Evolutionary conservation across 129 eudicot genomes (phyloP).

Genomic region (Arctium minus): DNA sequence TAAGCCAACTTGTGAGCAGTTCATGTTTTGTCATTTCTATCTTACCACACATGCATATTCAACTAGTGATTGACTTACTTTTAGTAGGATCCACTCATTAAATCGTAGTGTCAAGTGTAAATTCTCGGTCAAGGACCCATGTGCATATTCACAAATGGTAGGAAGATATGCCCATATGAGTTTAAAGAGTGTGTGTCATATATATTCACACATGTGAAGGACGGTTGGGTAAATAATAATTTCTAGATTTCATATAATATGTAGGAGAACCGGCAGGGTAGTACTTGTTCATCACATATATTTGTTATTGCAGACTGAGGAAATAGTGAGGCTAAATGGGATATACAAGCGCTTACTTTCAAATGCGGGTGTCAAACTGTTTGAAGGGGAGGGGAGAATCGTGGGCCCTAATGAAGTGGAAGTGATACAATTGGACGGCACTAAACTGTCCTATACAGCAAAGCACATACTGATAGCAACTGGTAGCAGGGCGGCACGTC

Average conservation of each 20-base stretch:
- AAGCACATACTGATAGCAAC: constrained; percentile 90
- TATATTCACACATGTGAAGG: neutral
- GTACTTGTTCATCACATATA: constrained; percentile 13
- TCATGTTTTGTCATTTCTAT: no score
- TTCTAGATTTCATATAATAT: neutral
- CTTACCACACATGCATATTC: no score
- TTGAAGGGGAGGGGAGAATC: constrained; percentile 84
- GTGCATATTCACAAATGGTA: no score
- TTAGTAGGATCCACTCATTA: no score
- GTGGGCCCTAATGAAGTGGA: constrained; percentile 89
- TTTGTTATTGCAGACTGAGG: constrained; percentile 60
- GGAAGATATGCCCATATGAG: no score
- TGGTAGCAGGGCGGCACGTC: constrained; percentile 93
- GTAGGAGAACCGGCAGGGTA: neutral
- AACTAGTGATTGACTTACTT: no score
- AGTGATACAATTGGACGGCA: constrained; percentile 76
- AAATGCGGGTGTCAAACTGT: constrained; percentile 81
- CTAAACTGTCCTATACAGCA: constrained; percentile 68
- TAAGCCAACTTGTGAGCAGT: no score
- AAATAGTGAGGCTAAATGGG: constrained; percentile 72
- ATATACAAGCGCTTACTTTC: constrained; percentile 80
- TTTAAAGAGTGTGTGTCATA: no score
- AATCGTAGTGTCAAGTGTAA: no score
- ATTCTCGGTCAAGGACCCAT: no score
- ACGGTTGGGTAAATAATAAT: neutral